Base-by-base conservation (phyloP, 1,139 yeast genomes). In the Hansenula anomala region DNA sequence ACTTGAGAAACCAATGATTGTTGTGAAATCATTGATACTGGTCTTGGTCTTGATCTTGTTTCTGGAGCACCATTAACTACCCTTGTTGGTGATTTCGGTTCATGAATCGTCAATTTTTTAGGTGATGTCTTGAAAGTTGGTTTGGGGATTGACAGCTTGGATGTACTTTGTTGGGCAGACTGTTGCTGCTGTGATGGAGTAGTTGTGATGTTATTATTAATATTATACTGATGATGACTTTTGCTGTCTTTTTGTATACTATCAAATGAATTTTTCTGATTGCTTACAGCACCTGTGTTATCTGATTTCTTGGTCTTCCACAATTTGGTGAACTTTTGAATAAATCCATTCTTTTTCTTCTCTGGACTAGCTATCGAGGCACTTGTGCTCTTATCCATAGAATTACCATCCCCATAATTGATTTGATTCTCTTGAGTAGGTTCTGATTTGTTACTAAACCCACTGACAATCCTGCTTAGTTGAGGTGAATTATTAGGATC, bases 1-100 rank as follows among this genome's bases (percentile, higher is more conserved):
- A 45, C 24, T 23, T 47, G 50, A 2, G 57, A 53, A 7, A 39
- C 34, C 1, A 75, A 75, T 40, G 84, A 77, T 27, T 73, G 65
- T 49, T 79, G 86, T 0, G 90, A 81, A 3, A 81, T 62, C 61
- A 80, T 74, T 0, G 90, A 81, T 6, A 78, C 67, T 2, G 90
- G 89, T 38, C 92, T 63, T 5, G 71, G 64, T 38, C 70, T 60
- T 17, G 46, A 28, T 8, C 46, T 31, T 17, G 45, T n/a, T n/a
- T 25, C 22, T 20, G 22, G 9, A 6, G 22, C 39, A 36, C 14
- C 19, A 6, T 19, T 19, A 14, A 38, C 36, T 14, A 34, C 30
- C 14, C 49, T 41, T 4, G 44, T 14, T 17, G 53, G 51, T 8
- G 55, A 44, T 25, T 36, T 46, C 15, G 55, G 54, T 31, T 51